phyloP scores from a whole-genome alignment of 164 flowering plant species.

The Liriodendron chinense region DNA sequence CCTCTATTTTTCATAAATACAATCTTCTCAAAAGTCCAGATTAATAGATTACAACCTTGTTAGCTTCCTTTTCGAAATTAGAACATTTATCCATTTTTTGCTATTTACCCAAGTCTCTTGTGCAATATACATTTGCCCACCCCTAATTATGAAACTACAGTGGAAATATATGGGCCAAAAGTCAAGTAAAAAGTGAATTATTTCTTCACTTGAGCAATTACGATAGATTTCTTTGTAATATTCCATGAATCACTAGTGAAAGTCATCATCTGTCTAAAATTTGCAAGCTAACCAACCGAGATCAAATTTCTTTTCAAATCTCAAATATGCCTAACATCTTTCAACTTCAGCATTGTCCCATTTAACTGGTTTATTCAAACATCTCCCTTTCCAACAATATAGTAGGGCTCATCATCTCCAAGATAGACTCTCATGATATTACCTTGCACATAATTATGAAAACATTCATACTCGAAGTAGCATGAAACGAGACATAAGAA shows the following conservation, averaged over 20 bases:
- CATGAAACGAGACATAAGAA: neutral
- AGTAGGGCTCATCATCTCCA: neutral
- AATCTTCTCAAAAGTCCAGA: constrained; percentile 4
- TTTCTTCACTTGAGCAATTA: neutral
- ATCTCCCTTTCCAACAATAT: constrained; percentile 9
- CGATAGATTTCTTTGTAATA: neutral
- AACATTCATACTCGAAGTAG: neutral
- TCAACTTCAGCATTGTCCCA: neutral
- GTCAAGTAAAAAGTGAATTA: neutral
- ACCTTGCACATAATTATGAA: constrained; percentile 2
- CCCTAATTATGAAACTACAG: neutral
- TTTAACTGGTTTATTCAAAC: neutral
- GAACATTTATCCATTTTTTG: neutral
- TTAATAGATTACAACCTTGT: neutral
- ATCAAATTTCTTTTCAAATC: neutral
- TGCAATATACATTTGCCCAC: neutral
- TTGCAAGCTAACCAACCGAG: neutral
- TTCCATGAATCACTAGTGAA: neutral
- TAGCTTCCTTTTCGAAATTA: neutral
- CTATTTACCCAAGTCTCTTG: neutral
- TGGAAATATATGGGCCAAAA: neutral
- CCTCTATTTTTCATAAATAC: neutral
- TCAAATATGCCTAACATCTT: constrained; percentile 7
- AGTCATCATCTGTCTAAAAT: neutral
- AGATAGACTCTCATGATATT: constrained; percentile 5